Evolutionary conservation across 2,329 filamentous ascomycete genomes (phyloP).

Genomic region (Pseudogymnoascus pannorum): DNA sequence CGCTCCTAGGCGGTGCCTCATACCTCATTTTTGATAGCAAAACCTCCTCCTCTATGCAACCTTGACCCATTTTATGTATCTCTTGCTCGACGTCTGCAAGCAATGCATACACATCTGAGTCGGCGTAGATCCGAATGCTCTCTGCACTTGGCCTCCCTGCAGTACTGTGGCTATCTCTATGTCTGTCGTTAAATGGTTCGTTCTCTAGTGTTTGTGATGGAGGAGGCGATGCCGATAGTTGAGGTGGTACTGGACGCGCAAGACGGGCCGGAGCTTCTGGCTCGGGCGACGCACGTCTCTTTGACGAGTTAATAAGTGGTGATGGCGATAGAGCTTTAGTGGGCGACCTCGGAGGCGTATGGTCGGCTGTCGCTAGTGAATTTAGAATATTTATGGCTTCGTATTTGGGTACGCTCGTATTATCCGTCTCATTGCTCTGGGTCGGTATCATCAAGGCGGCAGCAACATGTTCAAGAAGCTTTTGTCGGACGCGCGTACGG

Average conservation of each 20-base stretch:
- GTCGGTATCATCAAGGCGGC: constrained; percentile 53
- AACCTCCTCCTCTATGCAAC: not conserved
- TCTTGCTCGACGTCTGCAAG: constrained; percentile 60
- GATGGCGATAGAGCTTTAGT: constrained; percentile 33
- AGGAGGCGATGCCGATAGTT: constrained; percentile 40
- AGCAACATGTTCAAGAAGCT: constrained; percentile 73
- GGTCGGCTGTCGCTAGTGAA: constrained; percentile 20
- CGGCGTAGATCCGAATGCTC: constrained; percentile 62
- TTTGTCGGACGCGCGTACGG: constrained; percentile 66
- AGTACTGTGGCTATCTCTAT: constrained; percentile 9
- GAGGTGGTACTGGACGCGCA: constrained; percentile 17
- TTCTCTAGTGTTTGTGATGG: constrained; percentile 36
- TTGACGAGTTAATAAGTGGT: constrained; percentile 20
- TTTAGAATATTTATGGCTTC: constrained; percentile 12
- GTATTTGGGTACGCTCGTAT: constrained; percentile 39
- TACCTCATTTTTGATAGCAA: constrained; percentile 6
- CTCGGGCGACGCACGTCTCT: not conserved
- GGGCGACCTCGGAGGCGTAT: constrained; percentile 50
- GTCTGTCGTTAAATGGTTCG: not conserved
- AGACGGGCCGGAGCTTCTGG: constrained; percentile 17
- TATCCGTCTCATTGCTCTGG: constrained; percentile 23
- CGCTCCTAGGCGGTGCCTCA: not conserved
- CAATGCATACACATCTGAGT: constrained; percentile 58
- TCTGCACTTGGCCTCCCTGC: constrained; percentile 39
- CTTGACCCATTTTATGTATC: constrained; percentile 38